Conservation (phyloP, 2,329 filamentous ascomycete genomes). For the Scedosporium apiospermum region DNA sequence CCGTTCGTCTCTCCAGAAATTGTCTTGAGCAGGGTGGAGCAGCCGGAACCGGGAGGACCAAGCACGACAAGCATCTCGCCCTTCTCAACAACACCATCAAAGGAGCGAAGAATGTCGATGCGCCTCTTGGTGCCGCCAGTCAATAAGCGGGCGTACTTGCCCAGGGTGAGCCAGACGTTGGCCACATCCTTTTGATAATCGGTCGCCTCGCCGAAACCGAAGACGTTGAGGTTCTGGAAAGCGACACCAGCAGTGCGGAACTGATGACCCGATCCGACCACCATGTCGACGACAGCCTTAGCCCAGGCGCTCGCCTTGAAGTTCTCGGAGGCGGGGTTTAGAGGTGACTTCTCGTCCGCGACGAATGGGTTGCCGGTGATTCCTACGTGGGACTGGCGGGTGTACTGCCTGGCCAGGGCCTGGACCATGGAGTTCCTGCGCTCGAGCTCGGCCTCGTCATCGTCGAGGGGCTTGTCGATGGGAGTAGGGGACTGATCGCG, state of each 20-base stretch:
- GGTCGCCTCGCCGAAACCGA: slow-evolving; percentile 56
- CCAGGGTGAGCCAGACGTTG: slow-evolving; percentile 48
- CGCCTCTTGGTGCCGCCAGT: slow-evolving; percentile 43
- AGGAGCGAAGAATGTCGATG: slow-evolving; percentile 58
- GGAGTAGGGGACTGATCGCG: slow-evolving; percentile 13
- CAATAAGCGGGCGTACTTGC: slow-evolving; percentile 33
- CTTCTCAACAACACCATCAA: slow-evolving; percentile 58
- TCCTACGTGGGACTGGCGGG: slow-evolving; percentile 31
- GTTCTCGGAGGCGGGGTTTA: slow-evolving; percentile 42
- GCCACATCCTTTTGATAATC: slow-evolving; percentile 62
- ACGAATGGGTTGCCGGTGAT: slow-evolving; percentile 40
- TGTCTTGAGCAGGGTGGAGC: slow-evolving; percentile 78
- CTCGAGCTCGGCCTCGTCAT: slow-evolving; percentile 34
- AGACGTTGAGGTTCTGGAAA: slow-evolving; percentile 59
- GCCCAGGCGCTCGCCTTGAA: slow-evolving; percentile 51
- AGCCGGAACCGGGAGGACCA: slow-evolving; percentile 64
- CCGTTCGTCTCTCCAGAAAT: slow-evolving; percentile 77
- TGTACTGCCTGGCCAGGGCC: slow-evolving; percentile 46
- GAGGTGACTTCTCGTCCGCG: slow-evolving; percentile 34
- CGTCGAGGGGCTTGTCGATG: slow-evolving; percentile 14
- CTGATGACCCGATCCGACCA: slow-evolving; percentile 39
- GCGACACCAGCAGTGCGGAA: slow-evolving; percentile 55
- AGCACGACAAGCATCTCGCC: slow-evolving; percentile 71
- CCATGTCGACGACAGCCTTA: slow-evolving; percentile 45
- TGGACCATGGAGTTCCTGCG: slow-evolving; percentile 44